Percentiles rank a stretch among this genome's conserved stretches.
Conservation (phyloP, 2,329 filamentous ascomycete species). For the Ceratocystiopsis sp. region DNA sequence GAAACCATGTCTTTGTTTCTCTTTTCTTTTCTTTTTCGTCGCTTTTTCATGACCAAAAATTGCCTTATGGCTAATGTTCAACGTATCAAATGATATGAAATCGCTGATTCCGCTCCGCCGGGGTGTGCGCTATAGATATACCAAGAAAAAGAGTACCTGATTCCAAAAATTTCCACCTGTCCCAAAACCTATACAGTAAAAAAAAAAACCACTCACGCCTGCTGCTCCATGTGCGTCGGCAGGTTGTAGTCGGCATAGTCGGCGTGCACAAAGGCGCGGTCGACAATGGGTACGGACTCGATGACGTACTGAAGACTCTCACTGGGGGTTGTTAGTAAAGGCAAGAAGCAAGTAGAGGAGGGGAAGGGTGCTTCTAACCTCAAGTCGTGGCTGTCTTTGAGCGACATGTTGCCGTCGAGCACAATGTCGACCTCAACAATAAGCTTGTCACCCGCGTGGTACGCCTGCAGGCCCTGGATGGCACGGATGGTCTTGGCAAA, state of each 20-base stretch:
- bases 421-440: slow-evolving; percentile 73
- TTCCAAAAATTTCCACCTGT: too few relatives aligned
- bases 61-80: too few relatives aligned
- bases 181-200: too few relatives aligned
- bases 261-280: slow-evolving; percentile 52
- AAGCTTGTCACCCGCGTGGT: slow-evolving; percentile 71
- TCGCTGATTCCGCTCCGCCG: background rate
- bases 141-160: too few relatives aligned
- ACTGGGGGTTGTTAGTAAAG: slow-evolving; percentile 14
- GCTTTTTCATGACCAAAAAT: too few relatives aligned
- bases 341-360: background rate
- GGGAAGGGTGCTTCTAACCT: slow-evolving; percentile 21
- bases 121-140: background rate
- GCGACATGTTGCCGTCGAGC: slow-evolving; percentile 54
- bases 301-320: slow-evolving; percentile 71
- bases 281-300: slow-evolving; percentile 66
- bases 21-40: too few relatives aligned
- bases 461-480: slow-evolving; percentile 72
- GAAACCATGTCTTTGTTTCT: too few relatives aligned
- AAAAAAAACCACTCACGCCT: slow-evolving; percentile 9
- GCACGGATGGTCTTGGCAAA: slow-evolving; percentile 77
- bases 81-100: too few relatives aligned
- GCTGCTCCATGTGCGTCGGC: slow-evolving; percentile 39
- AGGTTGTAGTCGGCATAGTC: slow-evolving; percentile 47
- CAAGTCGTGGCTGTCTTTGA: slow-evolving; percentile 70